Evolutionary conservation across 148 eudicot genomes (phyloP), one percentile per base, ranked within the genome.

Genomic region (Dianthus caryophyllus): DNA sequence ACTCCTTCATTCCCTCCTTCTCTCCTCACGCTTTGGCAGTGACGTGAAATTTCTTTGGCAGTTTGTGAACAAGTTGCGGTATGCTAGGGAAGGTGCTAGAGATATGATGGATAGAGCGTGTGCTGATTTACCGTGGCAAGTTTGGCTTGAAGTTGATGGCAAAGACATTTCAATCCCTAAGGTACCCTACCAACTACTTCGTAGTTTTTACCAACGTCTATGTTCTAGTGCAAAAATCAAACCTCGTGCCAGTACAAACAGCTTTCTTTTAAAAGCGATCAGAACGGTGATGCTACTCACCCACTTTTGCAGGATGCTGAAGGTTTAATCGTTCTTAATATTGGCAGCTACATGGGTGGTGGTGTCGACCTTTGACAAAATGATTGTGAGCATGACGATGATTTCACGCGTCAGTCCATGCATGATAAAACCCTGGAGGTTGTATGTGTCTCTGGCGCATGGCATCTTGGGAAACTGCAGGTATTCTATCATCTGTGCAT

Each of bases 281-380:
- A 65, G 14, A 72, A 27, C 16, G 49, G 31, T 54, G 65, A 46
- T 70, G 15, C 30, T 62, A 9, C 14, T 31, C 26, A 12, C 59
- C 64, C 8, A 29, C 44, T 30, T 56, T 15, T 66, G 54, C 79
- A 88, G 96, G 89, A 84, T 73, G 83, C 96, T 30, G 96, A 88
- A 81, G 96, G 96, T 56, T 78, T 88, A 65, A 88, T 88, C 68
- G 87, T 86, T 70, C 87, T 86, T 2, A 88, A 88, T 65, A 88
- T 88, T 57, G 82, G 85, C 51, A 88, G 96, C 79, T 88, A 88
- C 71, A 88, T 88, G 96, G 96, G 96, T 55, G 96, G n/a, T n/a
- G n/a, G 96, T 68, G 96, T 88, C 54, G 85, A 88, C 78, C 96
- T 86, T 71, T 88, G 96, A 91, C 96, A 88, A 79, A 88, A 84